phyloP scores from a whole-genome alignment of 306 rosid genomes.

The Acacia melanoxylon region DNA sequence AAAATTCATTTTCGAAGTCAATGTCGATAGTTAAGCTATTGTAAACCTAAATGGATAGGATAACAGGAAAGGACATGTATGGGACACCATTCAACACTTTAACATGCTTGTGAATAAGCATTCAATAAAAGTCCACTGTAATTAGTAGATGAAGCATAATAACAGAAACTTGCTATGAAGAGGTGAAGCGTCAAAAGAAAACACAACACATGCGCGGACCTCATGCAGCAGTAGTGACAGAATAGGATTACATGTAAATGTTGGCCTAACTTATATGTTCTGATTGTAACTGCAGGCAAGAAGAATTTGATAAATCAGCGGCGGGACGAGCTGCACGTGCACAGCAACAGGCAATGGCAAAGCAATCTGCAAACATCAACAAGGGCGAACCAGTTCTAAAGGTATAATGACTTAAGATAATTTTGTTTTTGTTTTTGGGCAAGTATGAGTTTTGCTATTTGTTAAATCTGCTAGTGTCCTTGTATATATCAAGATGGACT shows the following conservation, averaged over 20 bases:
- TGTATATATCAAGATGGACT: background rate
- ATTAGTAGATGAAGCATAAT: background rate
- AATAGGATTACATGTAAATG: background rate
- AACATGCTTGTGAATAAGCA: background rate
- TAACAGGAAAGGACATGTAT: background rate
- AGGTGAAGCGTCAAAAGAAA: background rate
- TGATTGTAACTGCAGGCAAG: slow-evolving; percentile 62
- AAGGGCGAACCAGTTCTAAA: slow-evolving; percentile 74
- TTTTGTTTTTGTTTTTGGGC: slow-evolving; percentile 23
- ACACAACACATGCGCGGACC: background rate
- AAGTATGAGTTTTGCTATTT: slow-evolving; percentile 15
- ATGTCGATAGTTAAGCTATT: background rate
- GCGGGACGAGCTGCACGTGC: slow-evolving; percentile 79
- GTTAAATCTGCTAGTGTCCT: slow-evolving; percentile 10
- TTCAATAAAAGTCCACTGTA: background rate
- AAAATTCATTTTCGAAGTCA: background rate
- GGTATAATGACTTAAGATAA: slow-evolving; percentile 38
- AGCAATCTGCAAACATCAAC: slow-evolving; percentile 63
- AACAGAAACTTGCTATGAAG: background rate
- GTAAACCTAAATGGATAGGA: background rate
- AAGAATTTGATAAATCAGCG: slow-evolving; percentile 63
- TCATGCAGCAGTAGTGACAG: background rate
- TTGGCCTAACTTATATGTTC: slow-evolving; percentile 14
- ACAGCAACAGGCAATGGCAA: slow-evolving; percentile 60
- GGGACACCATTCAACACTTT: background rate